A percentile compares a stretch with the other conserved stretches of the same genome.
Conservation (phyloP, 2,329 filamentous ascomycete genomes). For the Chrysosporium keratinophilum region DNA sequence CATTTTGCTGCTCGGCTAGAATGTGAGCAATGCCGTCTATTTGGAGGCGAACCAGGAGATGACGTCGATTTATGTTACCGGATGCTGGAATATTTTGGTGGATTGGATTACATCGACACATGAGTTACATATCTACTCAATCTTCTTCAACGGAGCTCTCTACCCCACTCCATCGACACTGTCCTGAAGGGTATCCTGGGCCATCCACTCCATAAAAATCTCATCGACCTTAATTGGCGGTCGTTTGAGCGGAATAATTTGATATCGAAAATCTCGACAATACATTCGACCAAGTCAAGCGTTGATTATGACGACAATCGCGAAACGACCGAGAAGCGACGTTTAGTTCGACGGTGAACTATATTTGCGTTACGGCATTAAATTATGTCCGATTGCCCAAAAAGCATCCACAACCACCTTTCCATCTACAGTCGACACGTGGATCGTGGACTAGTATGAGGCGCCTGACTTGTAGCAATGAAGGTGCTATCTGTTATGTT, state of each 20-base stretch:
- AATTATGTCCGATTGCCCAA: too few relatives aligned
- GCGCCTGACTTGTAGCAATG: constrained; percentile 37
- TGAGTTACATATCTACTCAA: constrained; percentile 16
- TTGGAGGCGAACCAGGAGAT: constrained; percentile 37
- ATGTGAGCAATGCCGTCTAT: constrained; percentile 36
- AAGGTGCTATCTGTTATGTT: constrained; percentile 20
- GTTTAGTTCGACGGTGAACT: neutral
- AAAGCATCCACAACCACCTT: neutral
- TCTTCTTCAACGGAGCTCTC: constrained; percentile 10
- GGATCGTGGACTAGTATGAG: constrained; percentile 7
- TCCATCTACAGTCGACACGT: constrained; percentile 1
- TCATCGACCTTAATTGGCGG: neutral
- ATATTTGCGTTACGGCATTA: too few relatives aligned
- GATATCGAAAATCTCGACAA: neutral
- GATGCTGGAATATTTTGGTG: constrained; percentile 42
- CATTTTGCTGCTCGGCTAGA: constrained; percentile 24
- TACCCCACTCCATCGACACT: neutral
- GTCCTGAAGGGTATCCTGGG: neutral
- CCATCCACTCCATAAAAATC: neutral
- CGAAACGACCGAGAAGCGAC: neutral
- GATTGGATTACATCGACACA: constrained; percentile 40
- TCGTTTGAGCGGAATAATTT: neutral
- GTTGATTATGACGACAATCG: neutral
- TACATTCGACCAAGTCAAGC: neutral
- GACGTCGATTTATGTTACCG: constrained; percentile 37